Base-by-base conservation (phyloP, 768 basidiomycete genomes). In the Piloderma croceum region DNA sequence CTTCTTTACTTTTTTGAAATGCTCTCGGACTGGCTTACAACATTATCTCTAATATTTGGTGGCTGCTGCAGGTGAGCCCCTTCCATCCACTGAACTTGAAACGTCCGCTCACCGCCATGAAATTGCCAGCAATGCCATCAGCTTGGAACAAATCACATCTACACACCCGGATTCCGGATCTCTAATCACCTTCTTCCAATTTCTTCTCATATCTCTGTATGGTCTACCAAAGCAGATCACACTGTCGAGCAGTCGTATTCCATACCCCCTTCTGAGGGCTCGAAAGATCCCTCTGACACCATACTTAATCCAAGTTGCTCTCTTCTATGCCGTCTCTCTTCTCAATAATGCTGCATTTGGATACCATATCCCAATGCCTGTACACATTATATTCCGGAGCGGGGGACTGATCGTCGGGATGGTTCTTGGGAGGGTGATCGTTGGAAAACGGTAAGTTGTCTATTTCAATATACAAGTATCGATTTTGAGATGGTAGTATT, bases 321-420 rank as follows among this genome's bases (percentile, higher is more conserved):
- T 97, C 24, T 93, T 93, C 63, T 83, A 86, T 44, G 59, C 72
- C 4, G 70, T 90, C 38, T 91, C 88, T 5, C 56, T 86, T 45
- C 67, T 97, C 49, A 97, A 96, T 60, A 96, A 93, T 64, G 77
- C 75, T n/a, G 91, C 90, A 1, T 94, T 97, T 54, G 84, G 74
- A 5, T 91, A 83, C 57, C 62, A 73, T 29, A 83, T 96, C 44
- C 91, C 93, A 17, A 90, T 96, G 79, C 65, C 87, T 0, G 83
- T 97, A 2, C 92, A 97, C 62, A 94, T 97, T 58, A 85, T 97
- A 45, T 94, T 94, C 56, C 74, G 92, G 31, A 90, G 87, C 49
- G 91, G 87, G 0, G 92, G 91, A 0, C 66, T 94, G 40, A 76
- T 90, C 23, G 69, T 92, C 21, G 90, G 82, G 51, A 83, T 97